A percentile compares a stretch with the other conserved stretches of the same genome.
Evolutionary conservation across 495 filamentous ascomycete species (phyloP).

Genomic region (Lepraria neglecta): DNA sequence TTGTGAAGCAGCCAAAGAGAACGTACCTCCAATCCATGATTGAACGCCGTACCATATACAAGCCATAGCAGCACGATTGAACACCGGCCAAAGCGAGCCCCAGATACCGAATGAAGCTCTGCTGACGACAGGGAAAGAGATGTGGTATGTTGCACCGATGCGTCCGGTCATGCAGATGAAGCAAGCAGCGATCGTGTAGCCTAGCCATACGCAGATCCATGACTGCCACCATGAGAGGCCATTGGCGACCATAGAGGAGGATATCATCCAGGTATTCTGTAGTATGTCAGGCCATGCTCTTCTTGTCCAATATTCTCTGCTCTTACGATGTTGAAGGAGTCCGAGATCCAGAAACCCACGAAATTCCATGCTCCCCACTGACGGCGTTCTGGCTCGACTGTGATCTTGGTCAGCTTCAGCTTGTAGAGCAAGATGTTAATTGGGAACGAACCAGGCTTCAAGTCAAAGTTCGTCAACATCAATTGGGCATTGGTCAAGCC

Average conservation of each 20-base stretch:
- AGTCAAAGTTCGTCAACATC: constrained; percentile 85
- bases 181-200: constrained; percentile 67
- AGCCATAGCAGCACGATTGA: constrained; percentile 85
- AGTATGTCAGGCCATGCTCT: constrained; percentile 13
- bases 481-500: constrained; percentile 77
- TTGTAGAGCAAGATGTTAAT: neutral
- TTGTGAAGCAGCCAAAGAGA: constrained; percentile 8
- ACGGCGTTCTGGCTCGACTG: constrained; percentile 73
- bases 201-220: constrained; percentile 83
- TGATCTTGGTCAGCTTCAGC: constrained; percentile 8
- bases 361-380: constrained; percentile 89
- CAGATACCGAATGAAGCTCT: constrained; percentile 79
- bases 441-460: constrained; percentile 62
- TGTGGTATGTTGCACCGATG: constrained; percentile 85
- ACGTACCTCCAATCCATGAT: constrained; percentile 68
- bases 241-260: constrained; percentile 68
- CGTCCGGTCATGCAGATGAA: constrained; percentile 77
- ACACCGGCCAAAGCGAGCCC: constrained; percentile 83
- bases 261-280: constrained; percentile 95
- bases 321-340: constrained; percentile 84
- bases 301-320: neutral
- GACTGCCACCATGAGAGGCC: constrained; percentile 94
- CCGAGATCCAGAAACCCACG: constrained; percentile 86
- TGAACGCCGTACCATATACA: constrained; percentile 87
- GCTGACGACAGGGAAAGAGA: constrained; percentile 75